Evolutionary conservation across 768 basidiomycete species (phyloP).

Genomic region (Lyophyllum semitale): DNA sequence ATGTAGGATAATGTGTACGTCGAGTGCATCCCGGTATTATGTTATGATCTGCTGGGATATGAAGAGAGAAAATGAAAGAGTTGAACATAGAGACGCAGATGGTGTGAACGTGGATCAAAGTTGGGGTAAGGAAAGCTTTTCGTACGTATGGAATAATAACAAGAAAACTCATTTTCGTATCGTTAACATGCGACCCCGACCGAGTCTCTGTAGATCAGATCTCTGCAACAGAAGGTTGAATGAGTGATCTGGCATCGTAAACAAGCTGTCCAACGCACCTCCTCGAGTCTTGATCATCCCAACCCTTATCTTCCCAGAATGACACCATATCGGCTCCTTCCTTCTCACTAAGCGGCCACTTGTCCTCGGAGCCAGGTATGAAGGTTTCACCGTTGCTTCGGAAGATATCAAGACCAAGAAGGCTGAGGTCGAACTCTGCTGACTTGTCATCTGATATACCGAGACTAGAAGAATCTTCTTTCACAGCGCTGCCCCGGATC

Average conservation of each 20-base stretch:
- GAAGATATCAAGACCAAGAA: conserved; percentile 25
- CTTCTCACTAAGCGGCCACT: not conserved
- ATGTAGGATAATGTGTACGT: not conserved
- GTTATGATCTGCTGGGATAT: not conserved
- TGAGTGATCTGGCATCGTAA: not conserved
- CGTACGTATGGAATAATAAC: not conserved
- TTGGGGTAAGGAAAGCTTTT: not conserved
- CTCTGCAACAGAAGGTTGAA: not conserved
- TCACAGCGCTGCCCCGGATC: not conserved
- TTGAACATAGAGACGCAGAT: not conserved
- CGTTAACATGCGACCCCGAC: conserved; percentile 12
- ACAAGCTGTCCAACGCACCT: not conserved
- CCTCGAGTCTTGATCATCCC: conserved; percentile 1
- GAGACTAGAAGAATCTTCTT: not conserved
- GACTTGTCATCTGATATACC: conserved; percentile 11
- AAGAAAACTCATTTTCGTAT: not conserved
- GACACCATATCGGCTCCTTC: conserved; percentile 10
- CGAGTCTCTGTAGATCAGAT: not conserved
- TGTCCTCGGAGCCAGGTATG: conserved; percentile 5
- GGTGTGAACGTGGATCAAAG: not conserved
- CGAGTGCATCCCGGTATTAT: not conserved
- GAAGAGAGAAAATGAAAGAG: not conserved
- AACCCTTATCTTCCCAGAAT: conserved; percentile 21
- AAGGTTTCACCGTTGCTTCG: conserved; percentile 10
- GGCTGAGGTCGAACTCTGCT: conserved; percentile 21